Base-by-base conservation (phyloP, 305 asterid genomes). In the Petunia hybrid region DNA sequence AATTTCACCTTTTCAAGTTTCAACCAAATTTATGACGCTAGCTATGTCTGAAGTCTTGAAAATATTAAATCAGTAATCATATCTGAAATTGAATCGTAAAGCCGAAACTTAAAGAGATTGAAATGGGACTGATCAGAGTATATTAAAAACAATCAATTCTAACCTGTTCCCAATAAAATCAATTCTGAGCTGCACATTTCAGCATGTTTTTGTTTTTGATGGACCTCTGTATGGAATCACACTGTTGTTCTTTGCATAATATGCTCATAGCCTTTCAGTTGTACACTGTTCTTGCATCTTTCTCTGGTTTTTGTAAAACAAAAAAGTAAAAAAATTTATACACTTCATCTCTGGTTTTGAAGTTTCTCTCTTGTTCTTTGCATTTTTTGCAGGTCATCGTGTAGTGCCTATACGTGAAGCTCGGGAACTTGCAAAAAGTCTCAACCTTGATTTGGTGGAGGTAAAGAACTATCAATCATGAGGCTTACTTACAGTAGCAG, bases 401-500 rank as follows among this genome's bases (percentile, higher is more conserved):
- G 85, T 94, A 38, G 16, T 92, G 64, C 74, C 97, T 38, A 80
- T 82, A 83, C 51, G 71, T 51, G 92, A 88, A 63, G 98, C 99
- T 31, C 80, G 92, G 81, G 83, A 77, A 57, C 92, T 84, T 78
- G 97, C 98, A 40, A 85, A 66, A 84, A 84, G 83, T 60, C 91
- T 80, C 60, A 78, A 88, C 16, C 66, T 95, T 91, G 99, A 95
- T 83, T 91, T 95, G 84, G 97, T 95, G 81, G 96, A 91, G 98
- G 99, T 95, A 89, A 84, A 31, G 51, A 53, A 59, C n/a, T 41
- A 62, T 35, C 45, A 13, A 35, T 73, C 46, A 5, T 10, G 60
- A 73, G 31, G 8, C 45, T 57, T 73, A 6, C 62, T 8, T 51
- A 73, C 45, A 73, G 62, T 73, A 48, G 51, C 63, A 13, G 13